Evolutionary conservation across 208 protist species (phyloP), one percentile per base, ranked within the genome.

Genomic region (Angomonas deanei): DNA sequence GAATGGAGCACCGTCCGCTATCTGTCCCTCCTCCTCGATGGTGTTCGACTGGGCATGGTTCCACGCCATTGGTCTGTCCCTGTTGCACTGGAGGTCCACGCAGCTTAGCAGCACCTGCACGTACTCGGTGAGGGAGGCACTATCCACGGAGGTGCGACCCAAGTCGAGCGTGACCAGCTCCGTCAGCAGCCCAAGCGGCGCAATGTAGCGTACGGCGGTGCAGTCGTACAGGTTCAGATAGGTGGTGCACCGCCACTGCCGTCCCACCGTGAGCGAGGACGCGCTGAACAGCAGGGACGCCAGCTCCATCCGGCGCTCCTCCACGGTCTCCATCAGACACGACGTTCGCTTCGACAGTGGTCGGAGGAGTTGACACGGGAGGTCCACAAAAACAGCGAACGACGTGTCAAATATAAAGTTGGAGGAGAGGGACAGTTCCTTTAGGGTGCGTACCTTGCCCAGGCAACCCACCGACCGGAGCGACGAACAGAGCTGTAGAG

Each of bases 111-210:
- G 61, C 8, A 64, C 34, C 34, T 75, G 60, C 3, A 69, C 66
- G 28, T 72, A 78, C 30, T 32, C 38, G 34, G 59, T 46, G 32
- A 78, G 62, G 27, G 61, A 57, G 24, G 66, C 55, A 39, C 66
- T 78, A 66, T 78, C 72, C 19, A 78, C 66, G 8, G 62, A 61
- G 26, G 66, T 78, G 27, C 53, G 60, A 17, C 56, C 55, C 26
- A 78, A 11, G 33, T 71, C 52, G n/a, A 78, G 72, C 21, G 42
- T 27, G 0, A 39, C 15, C 17, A 78, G 47, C 13, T 8, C 3
- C 31, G 36, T n/a, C 13, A 73, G 63, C 10, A 72, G 30, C 11
- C 60, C 72, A 10, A 67, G 70, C 28, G 66, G 38, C 11, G 54
- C 23, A 30, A 78, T 68, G 58, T 55, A 58, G 21, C 72, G 72